These are phyloP conservation scores for Cyclospora cayetanensis DNA, from an alignment of 169 alveolate species.

Conservation along the genomic window DNA sequence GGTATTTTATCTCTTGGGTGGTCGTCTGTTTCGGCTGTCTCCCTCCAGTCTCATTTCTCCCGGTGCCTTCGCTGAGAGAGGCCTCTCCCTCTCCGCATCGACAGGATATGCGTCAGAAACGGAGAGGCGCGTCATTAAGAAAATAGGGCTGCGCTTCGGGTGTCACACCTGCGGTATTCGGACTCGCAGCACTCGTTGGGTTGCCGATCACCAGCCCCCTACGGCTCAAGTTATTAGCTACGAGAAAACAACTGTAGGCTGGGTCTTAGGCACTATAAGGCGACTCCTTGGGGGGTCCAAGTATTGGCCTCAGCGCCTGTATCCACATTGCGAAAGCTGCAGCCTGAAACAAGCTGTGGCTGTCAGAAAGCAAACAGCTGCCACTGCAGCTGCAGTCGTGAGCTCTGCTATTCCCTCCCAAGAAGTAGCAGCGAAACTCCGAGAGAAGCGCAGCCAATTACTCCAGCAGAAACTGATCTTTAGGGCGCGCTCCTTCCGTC, in stretches of 20 bases:
- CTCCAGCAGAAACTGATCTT: conserved; percentile 32
- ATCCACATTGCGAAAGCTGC: conserved; percentile 81
- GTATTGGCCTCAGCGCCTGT: conserved; percentile 78
- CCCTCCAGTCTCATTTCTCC: neutral
- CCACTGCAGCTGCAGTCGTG: neutral
- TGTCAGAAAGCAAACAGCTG: conserved; percentile 45
- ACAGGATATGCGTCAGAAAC: neutral
- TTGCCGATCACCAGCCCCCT: conserved; percentile 86
- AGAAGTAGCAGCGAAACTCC: neutral
- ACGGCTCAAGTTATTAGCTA: conserved; percentile 75
- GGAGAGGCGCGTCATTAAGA: conserved; percentile 57
- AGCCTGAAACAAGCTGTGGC: conserved; percentile 76
- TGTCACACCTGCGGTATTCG: conserved; percentile 83
- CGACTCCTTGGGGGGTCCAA: conserved; percentile 67
- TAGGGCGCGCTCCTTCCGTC: conserved; percentile 32
- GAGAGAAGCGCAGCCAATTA: neutral
- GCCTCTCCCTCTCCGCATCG: conserved; percentile 39
- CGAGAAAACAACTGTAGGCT: conserved; percentile 57
- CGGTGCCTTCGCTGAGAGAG: neutral
- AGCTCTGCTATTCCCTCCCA: neutral
- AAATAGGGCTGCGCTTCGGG: conserved; percentile 77
- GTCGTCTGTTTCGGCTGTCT: conserved; percentile 36
- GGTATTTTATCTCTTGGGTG: neutral
- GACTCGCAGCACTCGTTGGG: conserved; percentile 70
- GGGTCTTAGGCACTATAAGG: conserved; percentile 67